Evolutionary conservation across 192 early-diverging fungal species (phyloP).

Genomic region (Linnemannia zychae): DNA sequence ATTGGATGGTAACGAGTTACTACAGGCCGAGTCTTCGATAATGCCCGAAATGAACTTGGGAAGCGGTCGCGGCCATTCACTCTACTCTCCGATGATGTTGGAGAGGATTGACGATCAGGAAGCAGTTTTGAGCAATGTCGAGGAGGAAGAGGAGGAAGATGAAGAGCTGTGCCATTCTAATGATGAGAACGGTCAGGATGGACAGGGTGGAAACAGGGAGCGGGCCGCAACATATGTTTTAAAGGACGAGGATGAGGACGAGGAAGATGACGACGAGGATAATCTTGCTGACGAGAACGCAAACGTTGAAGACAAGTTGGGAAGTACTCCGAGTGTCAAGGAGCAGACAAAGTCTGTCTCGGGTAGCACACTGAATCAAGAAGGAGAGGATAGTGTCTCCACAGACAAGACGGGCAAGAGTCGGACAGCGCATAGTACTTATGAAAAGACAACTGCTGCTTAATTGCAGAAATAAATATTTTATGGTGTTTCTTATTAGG

Average conservation of each 20-base stretch:
- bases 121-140: constrained; percentile 25
- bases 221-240: neutral
- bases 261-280: neutral
- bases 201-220: neutral
- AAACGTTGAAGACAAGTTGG: neutral
- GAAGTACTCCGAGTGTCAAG: neutral
- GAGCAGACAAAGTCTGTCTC: neutral
- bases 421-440: neutral
- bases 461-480: neutral
- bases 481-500: too few relatives aligned
- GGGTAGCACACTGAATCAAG: neutral
- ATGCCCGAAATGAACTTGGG: neutral
- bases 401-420: neutral
- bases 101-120: neutral
- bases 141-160: constrained; percentile 35
- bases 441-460: neutral
- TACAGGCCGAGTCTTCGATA: neutral
- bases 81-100: neutral
- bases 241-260: neutral
- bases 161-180: neutral
- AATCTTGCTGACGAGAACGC: neutral
- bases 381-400: neutral
- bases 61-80: neutral
- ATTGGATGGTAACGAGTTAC: constrained; percentile 6
- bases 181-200: neutral